Conservation (phyloP, 192 early-diverging fungal species). For the Coemansia sp. region DNA sequence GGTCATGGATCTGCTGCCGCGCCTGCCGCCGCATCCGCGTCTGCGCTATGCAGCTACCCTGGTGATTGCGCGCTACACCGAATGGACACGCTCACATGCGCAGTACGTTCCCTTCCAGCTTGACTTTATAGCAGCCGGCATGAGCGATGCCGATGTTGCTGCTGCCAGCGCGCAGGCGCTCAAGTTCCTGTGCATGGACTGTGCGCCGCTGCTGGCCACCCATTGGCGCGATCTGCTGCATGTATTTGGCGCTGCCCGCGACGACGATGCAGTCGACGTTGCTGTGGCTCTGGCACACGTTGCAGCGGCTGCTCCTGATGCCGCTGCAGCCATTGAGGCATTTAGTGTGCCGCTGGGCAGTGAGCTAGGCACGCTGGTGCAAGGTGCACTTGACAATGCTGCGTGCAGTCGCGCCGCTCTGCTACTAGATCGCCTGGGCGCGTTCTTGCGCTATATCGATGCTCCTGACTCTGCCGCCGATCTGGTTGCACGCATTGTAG, state of each 20-base stretch:
- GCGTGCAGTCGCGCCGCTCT: slow-evolving; percentile 16
- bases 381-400: slow-evolving; percentile 16
- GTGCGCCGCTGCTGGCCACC: slow-evolving; percentile 74
- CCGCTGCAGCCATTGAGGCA: slow-evolving; percentile 37
- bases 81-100: slow-evolving; percentile 87
- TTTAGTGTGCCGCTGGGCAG: slow-evolving; percentile 46
- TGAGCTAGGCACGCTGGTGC: slow-evolving; percentile 36
- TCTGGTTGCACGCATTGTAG: slow-evolving; percentile 30
- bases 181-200: slow-evolving; percentile 87
- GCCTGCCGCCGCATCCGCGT: slow-evolving; percentile 87
- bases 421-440: slow-evolving; percentile 48
- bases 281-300: slow-evolving; percentile 86
- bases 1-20: slow-evolving; percentile 87
- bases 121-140: slow-evolving; percentile 84
- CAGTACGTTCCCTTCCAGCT: slow-evolving; percentile 92
- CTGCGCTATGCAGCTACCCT: slow-evolving; percentile 94
- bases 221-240: slow-evolving; percentile 76
- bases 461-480: slow-evolving; percentile 29
- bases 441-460: slow-evolving; percentile 39
- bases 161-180: slow-evolving; percentile 85
- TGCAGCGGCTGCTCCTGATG: slow-evolving; percentile 62
- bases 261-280: slow-evolving; percentile 78
- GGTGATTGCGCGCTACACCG: slow-evolving; percentile 93
- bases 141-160: slow-evolving; percentile 78
- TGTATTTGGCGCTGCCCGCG: slow-evolving; percentile 74